Evolutionary conservation across 2,329 filamentous ascomycete genomes (phyloP), one percentile per base, ranked within the genome.

Genomic region (Metarhizium sp.): DNA sequence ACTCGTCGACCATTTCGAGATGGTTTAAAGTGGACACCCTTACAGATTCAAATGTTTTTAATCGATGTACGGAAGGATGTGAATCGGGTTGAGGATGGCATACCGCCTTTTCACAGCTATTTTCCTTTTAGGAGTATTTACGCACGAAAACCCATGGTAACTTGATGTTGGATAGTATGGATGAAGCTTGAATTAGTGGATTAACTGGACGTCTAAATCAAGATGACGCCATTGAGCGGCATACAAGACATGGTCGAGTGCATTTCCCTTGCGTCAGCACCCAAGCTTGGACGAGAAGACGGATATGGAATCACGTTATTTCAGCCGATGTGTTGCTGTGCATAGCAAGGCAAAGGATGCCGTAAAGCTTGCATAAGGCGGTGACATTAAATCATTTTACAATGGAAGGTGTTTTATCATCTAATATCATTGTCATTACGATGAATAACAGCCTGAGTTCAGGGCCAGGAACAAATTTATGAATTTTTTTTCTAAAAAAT

Each of bases 21-120:
- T 14, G 72, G 72, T 0, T 64, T 75, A 2, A 59, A 64, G 5
- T 76, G 73, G 73, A 74, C 73, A 0, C 49, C 60, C 30, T 55
- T 72, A 16, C 71, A 75, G 59, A 72, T 74, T 36, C 71, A 75
- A 59, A 71, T 75, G 64, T 73, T 75, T 40, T 67, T 76, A 5
- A 60, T 76, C 32, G 67, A 72, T 11, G 73, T 76, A 6, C 67
- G 73, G 36, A 73, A 70, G 59, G 49, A 59, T 57, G 10, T 75
- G n/a, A 68, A 63, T 47, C 67, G 69, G 20, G 66, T 68, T 20
- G 62, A 60, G 8, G 65, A 70, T 20, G 66, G 66, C 4, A n/a
- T 71, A 20, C 68, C 70, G 0, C 63, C 59, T 49, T 68, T 63
- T 14, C 73, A 75, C 55, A 62, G 70, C 13, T 76, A 75, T 57